A percentile compares a stretch with the other conserved stretches of the same genome.
Conservation (phyloP, 352 stramenopile genomes). For the Phytopythium mirpurense region DNA sequence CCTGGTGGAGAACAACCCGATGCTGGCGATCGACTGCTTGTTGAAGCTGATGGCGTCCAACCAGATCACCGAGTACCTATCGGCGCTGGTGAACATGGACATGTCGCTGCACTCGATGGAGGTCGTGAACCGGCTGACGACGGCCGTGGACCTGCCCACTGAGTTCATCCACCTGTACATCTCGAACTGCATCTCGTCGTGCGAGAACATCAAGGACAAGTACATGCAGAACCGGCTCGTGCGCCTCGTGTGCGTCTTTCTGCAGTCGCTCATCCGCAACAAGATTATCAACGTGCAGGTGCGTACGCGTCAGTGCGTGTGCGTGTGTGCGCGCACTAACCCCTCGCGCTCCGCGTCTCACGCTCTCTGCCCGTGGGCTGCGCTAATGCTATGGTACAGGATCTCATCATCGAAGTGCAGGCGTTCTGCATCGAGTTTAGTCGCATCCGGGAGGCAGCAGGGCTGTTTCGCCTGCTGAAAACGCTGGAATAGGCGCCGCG, state of each 20-base stretch:
- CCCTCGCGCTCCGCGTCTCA: conserved; percentile 11
- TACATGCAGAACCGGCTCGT: conserved; percentile 98
- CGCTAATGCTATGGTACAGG: conserved; percentile 34
- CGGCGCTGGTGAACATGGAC: conserved; percentile 97
- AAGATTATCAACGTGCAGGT: conserved; percentile 98
- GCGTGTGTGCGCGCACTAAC: not conserved
- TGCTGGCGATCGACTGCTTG: conserved; percentile 96
- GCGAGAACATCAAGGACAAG: conserved; percentile 98
- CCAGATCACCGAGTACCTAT: conserved; percentile 95
- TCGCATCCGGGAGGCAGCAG: conserved; percentile 95
- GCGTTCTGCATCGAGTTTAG: conserved; percentile 99
- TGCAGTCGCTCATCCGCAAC: conserved; percentile 98
- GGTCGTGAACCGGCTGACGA: conserved; percentile 92
- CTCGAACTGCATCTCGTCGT: conserved; percentile 98
- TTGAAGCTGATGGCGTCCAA: conserved; percentile 88
- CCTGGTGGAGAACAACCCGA: conserved; percentile 98
- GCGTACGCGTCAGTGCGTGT: conserved; percentile 16
- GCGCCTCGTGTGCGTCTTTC: conserved; percentile 97
- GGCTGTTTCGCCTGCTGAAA: conserved; percentile 97
- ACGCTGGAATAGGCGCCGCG: conserved; percentile 85
- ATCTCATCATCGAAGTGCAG: conserved; percentile 98
- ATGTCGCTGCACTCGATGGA: conserved; percentile 99
- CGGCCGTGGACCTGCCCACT: conserved; percentile 89
- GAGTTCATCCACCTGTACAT: conserved; percentile 99
- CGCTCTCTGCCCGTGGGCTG: not conserved